Evolutionary conservation across 306 rosid genomes (phyloP).

Genomic region (Cotoneaster glaucophyllus): DNA sequence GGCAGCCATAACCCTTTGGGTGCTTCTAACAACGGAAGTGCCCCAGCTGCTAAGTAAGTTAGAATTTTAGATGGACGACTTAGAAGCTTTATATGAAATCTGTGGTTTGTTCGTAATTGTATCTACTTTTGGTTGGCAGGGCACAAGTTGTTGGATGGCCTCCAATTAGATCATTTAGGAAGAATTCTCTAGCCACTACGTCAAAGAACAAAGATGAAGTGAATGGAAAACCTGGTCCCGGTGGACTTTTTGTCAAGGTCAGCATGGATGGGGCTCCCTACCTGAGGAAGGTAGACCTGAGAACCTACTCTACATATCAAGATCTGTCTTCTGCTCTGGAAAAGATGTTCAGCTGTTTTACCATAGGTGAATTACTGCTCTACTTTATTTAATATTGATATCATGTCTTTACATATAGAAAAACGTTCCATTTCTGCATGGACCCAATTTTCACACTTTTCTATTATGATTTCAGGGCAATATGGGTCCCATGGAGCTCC

Average conservation of each 20-base stretch:
- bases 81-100: not conserved
- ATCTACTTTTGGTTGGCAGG: constrained; percentile 35
- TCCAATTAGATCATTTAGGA: constrained; percentile 85
- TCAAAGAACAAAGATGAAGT: constrained; percentile 86
- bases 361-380: constrained; percentile 49
- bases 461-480: constrained; percentile 53
- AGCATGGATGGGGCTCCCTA: constrained; percentile 99
- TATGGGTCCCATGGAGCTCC: constrained; percentile 80
- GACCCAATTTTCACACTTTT: constrained; percentile 15
- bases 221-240: constrained; percentile 76
- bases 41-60: constrained; percentile 88
- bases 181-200: constrained; percentile 65
- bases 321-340: constrained; percentile 91
- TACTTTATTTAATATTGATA: not conserved
- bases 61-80: not conserved
- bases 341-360: constrained; percentile 96
- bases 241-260: constrained; percentile 85
- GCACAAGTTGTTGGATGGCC: constrained; percentile 99
- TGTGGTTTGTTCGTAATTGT: not conserved
- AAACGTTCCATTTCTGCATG: constrained; percentile 7
- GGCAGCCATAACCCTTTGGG: constrained; percentile 36
- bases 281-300: constrained; percentile 90
- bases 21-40: constrained; percentile 40
- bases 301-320: constrained; percentile 68
- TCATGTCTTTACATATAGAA: not conserved